phyloP scores from a whole-genome alignment of 2,329 filamentous ascomycete species.

The Exophiala bonariae region DNA sequence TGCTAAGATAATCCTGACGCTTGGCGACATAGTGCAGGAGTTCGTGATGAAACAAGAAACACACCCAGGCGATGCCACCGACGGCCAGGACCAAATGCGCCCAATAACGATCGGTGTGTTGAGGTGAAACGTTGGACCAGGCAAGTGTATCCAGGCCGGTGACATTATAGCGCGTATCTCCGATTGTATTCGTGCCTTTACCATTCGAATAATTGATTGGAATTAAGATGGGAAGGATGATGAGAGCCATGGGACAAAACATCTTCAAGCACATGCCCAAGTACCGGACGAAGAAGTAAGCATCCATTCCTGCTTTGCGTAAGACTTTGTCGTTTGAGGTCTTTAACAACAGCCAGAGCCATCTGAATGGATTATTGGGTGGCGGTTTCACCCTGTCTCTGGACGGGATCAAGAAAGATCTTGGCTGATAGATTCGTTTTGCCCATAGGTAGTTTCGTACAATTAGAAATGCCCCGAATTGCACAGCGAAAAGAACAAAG shows the following conservation, averaged over 20 bases:
- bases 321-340: constrained; percentile 23
- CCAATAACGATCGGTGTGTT: constrained; percentile 33
- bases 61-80: constrained; percentile 31
- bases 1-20: constrained; percentile 32
- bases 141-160: constrained; percentile 33
- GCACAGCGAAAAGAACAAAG: constrained; percentile 29
- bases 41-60: constrained; percentile 33
- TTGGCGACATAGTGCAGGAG: constrained; percentile 32
- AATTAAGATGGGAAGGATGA: constrained; percentile 32
- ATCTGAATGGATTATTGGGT: constrained; percentile 30
- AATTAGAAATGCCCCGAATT: constrained; percentile 30
- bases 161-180: constrained; percentile 28
- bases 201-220: constrained; percentile 32
- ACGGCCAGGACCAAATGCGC: constrained; percentile 33
- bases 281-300: constrained; percentile 32
- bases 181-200: constrained; percentile 25
- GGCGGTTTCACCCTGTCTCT: constrained; percentile 31
- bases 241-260: constrained; percentile 31
- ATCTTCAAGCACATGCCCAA: constrained; percentile 31
- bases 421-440: constrained; percentile 29
- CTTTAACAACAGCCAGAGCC: constrained; percentile 30
- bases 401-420: constrained; percentile 31
- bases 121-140: constrained; percentile 33
- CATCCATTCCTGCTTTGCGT: constrained; percentile 30
- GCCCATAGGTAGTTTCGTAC: constrained; percentile 31